A percentile compares a stretch with the other conserved stretches of the same genome.
Evolutionary conservation across 2,329 filamentous ascomycete genomes (phyloP).

Genomic region (Pyricularia sp.): DNA sequence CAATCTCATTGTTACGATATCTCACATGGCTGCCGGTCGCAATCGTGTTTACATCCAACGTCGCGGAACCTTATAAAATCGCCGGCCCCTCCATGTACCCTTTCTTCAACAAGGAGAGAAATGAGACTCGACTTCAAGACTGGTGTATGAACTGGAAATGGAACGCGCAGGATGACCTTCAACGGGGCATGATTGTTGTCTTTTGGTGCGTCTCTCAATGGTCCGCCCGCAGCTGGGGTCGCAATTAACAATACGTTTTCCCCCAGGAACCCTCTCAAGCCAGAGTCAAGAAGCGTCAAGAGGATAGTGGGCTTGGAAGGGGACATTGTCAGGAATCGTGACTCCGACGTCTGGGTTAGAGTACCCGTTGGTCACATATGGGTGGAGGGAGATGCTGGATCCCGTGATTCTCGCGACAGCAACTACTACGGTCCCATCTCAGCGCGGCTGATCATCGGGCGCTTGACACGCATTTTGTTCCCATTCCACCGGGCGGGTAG

Average conservation of each 20-base stretch:
- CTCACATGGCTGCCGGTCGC: constrained; percentile 54
- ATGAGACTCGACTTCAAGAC: constrained; percentile 44
- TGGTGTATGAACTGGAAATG: constrained; percentile 51
- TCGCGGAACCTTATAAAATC: constrained; percentile 49
- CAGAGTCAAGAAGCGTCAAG: constrained; percentile 67
- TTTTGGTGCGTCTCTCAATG: constrained; percentile 42
- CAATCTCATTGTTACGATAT: constrained; percentile 39
- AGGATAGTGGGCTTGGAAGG: constrained; percentile 73
- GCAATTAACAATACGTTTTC: neutral
- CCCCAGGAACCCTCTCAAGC: constrained; percentile 58
- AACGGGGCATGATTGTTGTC: constrained; percentile 67
- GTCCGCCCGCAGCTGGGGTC: neutral
- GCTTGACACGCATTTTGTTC: constrained; percentile 62
- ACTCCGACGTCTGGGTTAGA: constrained; percentile 45
- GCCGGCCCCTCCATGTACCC: constrained; percentile 67
- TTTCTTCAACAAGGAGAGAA: constrained; percentile 58
- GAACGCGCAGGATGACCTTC: constrained; percentile 45
- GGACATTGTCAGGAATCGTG: constrained; percentile 60
- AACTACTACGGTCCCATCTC: constrained; percentile 85
- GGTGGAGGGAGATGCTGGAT: constrained; percentile 84
- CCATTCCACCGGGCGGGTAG: constrained; percentile 51
- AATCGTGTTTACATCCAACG: constrained; percentile 51
- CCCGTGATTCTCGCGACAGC: constrained; percentile 66
- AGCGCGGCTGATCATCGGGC: constrained; percentile 64
- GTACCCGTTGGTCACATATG: constrained; percentile 78